Conservation (phyloP, 257 asterid genomes). For the Ocimum tenuiflorum region DNA sequence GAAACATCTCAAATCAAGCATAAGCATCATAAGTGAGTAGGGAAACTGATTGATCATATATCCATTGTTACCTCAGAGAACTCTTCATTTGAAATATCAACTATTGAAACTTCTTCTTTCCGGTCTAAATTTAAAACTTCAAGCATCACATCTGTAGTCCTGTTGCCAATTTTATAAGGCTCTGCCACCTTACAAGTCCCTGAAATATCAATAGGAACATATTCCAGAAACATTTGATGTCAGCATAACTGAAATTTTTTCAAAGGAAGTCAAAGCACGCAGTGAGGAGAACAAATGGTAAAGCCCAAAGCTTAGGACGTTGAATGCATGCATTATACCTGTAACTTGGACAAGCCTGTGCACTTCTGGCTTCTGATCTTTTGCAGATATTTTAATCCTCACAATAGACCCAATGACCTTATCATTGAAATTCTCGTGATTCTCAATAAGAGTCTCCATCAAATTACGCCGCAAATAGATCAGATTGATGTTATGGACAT, state of each 20-base stretch:
- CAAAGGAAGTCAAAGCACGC: neutral
- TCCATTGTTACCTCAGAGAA: constrained; percentile 53
- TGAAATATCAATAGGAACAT: constrained; percentile 21
- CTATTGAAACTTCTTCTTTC: constrained; percentile 49
- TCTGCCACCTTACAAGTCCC: constrained; percentile 52
- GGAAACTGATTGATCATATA: neutral
- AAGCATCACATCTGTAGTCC: constrained; percentile 45
- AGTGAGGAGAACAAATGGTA: neutral
- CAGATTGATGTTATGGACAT: constrained; percentile 60
- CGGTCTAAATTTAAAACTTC: constrained; percentile 63
- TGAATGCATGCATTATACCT: constrained; percentile 34
- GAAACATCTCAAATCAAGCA: constrained; percentile 4
- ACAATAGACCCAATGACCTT: constrained; percentile 60
- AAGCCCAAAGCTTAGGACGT: neutral
- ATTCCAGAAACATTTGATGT: neutral
- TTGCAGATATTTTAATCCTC: constrained; percentile 53
- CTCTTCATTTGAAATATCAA: constrained; percentile 58
- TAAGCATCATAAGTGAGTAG: constrained; percentile 1
- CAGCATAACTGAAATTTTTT: neutral
- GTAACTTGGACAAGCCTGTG: constrained; percentile 77
- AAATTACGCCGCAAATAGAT: constrained; percentile 54
- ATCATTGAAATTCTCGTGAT: constrained; percentile 44
- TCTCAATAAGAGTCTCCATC: constrained; percentile 49
- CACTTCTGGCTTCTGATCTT: constrained; percentile 62
- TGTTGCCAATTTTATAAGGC: constrained; percentile 62